Conservation (phyloP, 1,284 basidiomycete species). For the Termitomyces sp. region DNA sequence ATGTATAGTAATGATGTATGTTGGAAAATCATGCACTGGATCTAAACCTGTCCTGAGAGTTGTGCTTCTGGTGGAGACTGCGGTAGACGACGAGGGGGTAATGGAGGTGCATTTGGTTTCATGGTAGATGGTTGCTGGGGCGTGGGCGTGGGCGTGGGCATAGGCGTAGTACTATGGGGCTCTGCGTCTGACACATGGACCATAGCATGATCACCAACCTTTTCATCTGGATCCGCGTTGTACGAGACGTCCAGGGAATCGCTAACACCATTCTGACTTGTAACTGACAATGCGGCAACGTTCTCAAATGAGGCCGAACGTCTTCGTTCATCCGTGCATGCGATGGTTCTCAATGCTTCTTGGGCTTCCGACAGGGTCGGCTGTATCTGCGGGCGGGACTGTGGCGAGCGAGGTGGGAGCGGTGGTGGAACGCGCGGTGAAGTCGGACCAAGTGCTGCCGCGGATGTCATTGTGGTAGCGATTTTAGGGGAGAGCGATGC, state of each 20-base stretch:
- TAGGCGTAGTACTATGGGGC: neutral
- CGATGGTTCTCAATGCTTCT: conserved; percentile 51
- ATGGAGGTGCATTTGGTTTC: conserved; percentile 23
- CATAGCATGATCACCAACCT: neutral
- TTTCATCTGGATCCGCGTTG: neutral
- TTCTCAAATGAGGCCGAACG: conserved; percentile 6
- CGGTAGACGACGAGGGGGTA: conserved; percentile 27
- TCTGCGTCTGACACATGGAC: conserved; percentile 2
- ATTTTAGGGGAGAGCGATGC: conserved; percentile 2
- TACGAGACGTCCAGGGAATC: neutral
- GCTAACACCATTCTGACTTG: conserved; percentile 1
- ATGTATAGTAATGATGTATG: neutral
- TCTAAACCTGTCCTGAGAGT: neutral
- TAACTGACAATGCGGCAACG: neutral
- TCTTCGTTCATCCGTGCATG: conserved; percentile 30
- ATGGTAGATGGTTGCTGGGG: conserved; percentile 4
- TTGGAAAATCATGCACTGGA: neutral
- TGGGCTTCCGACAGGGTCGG: conserved; percentile 37
- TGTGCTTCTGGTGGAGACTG: conserved; percentile 9
- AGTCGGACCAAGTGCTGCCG: conserved; percentile 15
- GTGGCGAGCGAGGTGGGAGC: conserved; percentile 51
- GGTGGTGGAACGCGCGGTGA: conserved; percentile 45
- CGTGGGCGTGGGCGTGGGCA: neutral
- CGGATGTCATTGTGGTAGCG: neutral
- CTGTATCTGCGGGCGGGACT: conserved; percentile 21